Evolutionary conservation across 768 basidiomycete species (phyloP), one percentile per base, ranked within the genome.

Genomic region (Phlebiopsis gigantea): DNA sequence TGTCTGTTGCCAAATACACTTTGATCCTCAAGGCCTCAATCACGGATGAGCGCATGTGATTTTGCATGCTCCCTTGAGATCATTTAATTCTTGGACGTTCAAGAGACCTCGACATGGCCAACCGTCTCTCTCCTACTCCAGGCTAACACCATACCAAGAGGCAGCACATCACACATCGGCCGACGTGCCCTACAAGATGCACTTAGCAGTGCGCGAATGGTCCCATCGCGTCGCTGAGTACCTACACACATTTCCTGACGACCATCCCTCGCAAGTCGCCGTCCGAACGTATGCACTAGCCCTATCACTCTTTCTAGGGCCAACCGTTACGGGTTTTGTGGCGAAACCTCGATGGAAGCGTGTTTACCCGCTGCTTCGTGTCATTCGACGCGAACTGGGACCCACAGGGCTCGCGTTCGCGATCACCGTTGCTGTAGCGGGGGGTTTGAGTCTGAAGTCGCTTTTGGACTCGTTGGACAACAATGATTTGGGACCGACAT

Each of bases 321-420:
- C 89, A 1, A 74, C 80, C 2, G 69, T 89, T 9, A 57, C 88
- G 2, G 81, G 84, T 1, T 75, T 85, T 57, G 30, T 82, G 10
- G 68, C 57, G 3, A 70, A 60, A 50, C 46, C 65, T 28, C 63
- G 55, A 57, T 59, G 55, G 25, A 70, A 52, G 53, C 67, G 48
- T 57, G 63, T 61, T 22, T 25, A 51, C 39, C 47, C 55, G 51
- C 61, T 62, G 62, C 78, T 42, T 61, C 62, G 58, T 69, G 73
- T 83, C 12, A 68, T 91, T 8, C 71, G 63, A 53, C 77, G 80
- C 41, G 87, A 90, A 64, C 67, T 88, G 10, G 76, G 78, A 7
- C 59, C 76, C 34, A 82, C 81, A 55, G 82, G 87, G 14, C 88
- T 91, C 67, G 85, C 90, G 5, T 85, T 80, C 55, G 79, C 86